These are phyloP conservation scores for Tuber microsphaerosporum DNA, from an alignment of 495 filamentous ascomycete genomes.

Conservation along the genomic window DNA sequence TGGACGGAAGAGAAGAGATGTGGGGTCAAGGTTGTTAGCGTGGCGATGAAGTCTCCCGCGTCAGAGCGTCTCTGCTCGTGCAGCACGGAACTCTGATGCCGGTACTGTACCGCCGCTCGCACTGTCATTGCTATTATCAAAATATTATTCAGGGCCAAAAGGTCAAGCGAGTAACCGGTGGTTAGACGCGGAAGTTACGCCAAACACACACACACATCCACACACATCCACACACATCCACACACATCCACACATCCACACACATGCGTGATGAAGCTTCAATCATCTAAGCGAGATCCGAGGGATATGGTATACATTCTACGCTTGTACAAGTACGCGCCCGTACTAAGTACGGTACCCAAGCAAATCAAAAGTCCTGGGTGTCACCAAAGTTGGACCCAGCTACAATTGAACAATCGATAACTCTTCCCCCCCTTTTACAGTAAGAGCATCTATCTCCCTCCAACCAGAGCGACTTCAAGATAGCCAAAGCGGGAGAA, in stretches of 20 bases:
- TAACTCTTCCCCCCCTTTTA: neutral
- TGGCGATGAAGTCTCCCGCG: neutral
- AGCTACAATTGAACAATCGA: neutral
- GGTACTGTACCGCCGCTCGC: neutral
- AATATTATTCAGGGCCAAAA: neutral
- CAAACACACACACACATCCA: neutral
- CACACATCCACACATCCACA: neutral
- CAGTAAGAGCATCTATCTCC: neutral
- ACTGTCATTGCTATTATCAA: too few relatives aligned
- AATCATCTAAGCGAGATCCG: neutral
- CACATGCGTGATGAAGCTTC: neutral
- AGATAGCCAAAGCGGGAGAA: neutral
- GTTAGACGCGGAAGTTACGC: neutral
- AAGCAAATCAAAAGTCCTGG: too few relatives aligned
- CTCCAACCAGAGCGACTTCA: neutral
- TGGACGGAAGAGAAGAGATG: neutral
- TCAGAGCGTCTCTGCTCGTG: neutral
- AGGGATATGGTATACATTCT: neutral
- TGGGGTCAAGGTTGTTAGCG: neutral
- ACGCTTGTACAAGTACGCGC: neutral
- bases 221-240: neutral
- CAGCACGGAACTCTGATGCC: too few relatives aligned
- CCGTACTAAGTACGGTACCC: neutral
- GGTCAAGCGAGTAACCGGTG: neutral
- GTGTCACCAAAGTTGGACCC: neutral